These are phyloP conservation scores for Irineochytrium annulatum DNA, from an alignment of 192 early-diverging fungal genomes.

Conservation along the genomic window DNA sequence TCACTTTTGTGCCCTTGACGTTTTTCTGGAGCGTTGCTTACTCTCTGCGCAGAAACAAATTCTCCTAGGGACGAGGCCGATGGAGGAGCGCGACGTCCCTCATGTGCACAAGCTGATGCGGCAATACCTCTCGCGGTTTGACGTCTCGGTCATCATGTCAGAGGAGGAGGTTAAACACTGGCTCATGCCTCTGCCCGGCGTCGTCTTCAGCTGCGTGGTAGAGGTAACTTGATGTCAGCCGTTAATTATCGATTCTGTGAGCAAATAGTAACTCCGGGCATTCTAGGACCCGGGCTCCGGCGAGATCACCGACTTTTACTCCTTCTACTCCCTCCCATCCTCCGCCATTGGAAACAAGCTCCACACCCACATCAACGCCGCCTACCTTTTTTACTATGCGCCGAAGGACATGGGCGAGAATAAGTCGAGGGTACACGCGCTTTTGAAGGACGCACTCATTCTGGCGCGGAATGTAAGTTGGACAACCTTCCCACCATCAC, in stretches of 20 bases:
- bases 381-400: slow-evolving; percentile 93
- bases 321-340: slow-evolving; percentile 95
- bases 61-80: slow-evolving; percentile 71
- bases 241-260: too few relatives aligned
- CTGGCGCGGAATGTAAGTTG: slow-evolving; percentile 53
- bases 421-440: slow-evolving; percentile 46
- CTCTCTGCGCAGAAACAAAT: slow-evolving; percentile 21
- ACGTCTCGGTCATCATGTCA: slow-evolving; percentile 71
- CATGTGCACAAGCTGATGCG: slow-evolving; percentile 72
- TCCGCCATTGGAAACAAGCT: slow-evolving; percentile 73
- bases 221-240: too few relatives aligned
- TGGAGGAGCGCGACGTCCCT: slow-evolving; percentile 73
- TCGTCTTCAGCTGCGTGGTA: slow-evolving; percentile 94
- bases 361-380: slow-evolving; percentile 75
- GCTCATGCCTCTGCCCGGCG: slow-evolving; percentile 76
- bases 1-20: background rate
- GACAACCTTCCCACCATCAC: slow-evolving; percentile 1
- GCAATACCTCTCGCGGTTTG: slow-evolving; percentile 57
- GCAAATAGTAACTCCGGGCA: too few relatives aligned
- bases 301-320: slow-evolving; percentile 81
- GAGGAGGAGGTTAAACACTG: slow-evolving; percentile 90
- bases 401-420: slow-evolving; percentile 46
- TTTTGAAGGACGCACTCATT: slow-evolving; percentile 80
- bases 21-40: slow-evolving; percentile 12
- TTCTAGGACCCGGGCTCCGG: slow-evolving; percentile 48